These are phyloP conservation scores for Scortechinia acanthostroma DNA, from an alignment of 2,329 filamentous ascomycete species.

Conservation along the genomic window DNA sequence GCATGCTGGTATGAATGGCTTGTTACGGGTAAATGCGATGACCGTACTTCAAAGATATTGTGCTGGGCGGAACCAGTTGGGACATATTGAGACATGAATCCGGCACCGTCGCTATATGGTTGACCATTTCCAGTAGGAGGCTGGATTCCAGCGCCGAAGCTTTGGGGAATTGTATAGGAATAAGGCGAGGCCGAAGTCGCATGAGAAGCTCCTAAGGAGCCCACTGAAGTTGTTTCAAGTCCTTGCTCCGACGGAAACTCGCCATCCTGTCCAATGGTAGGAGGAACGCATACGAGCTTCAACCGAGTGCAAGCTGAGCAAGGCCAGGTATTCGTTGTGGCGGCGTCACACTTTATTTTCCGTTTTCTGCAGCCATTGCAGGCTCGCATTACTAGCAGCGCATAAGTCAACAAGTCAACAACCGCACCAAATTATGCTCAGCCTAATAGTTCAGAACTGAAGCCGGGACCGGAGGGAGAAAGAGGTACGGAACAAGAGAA, in stretches of 20 bases:
- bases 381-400: conserved; percentile 83
- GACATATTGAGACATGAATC: not conserved
- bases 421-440: too few relatives aligned
- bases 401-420: not conserved
- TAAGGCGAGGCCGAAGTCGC: conserved; percentile 26
- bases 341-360: conserved; percentile 97
- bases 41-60: not conserved
- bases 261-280: conserved; percentile 44
- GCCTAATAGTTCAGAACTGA: too few relatives aligned
- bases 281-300: conserved; percentile 87
- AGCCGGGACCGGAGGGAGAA: too few relatives aligned
- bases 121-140: not conserved
- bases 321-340: conserved; percentile 94
- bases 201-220: not conserved
- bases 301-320: conserved; percentile 88
- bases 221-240: not conserved
- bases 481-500: too few relatives aligned
- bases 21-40: not conserved
- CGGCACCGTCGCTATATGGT: not conserved
- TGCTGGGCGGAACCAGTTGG: not conserved
- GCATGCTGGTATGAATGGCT: not conserved
- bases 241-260: conserved; percentile 23
- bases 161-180: conserved; percentile 32
- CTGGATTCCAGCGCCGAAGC: conserved; percentile 21
- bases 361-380: conserved; percentile 90